A percentile compares a stretch with the other conserved stretches of the same genome.
phyloP scores from a whole-genome alignment of 1,284 basidiomycete genomes.

The Phlebopus sp. region DNA sequence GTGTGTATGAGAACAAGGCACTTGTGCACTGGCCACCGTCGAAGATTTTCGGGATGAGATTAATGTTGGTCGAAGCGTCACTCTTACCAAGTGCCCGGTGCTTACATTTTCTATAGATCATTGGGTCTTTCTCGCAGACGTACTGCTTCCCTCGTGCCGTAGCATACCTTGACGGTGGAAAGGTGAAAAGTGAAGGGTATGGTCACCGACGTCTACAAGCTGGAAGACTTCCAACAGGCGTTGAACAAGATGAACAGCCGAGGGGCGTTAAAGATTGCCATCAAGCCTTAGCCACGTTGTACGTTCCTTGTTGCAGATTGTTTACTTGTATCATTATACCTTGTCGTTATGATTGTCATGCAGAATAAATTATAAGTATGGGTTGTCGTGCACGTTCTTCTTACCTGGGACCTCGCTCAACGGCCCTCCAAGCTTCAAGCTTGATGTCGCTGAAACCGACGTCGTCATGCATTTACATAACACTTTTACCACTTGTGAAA shows the following conservation, averaged over 20 bases:
- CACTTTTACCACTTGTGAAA: too few relatives aligned
- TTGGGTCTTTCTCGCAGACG: constrained; percentile 83
- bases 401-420: too few relatives aligned
- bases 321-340: constrained; percentile 21
- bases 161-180: constrained; percentile 83
- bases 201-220: constrained; percentile 72
- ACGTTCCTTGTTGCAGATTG: not conserved
- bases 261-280: constrained; percentile 65
- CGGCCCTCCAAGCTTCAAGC: too few relatives aligned
- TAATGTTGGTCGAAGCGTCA: constrained; percentile 42
- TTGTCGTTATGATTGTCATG: constrained; percentile 4
- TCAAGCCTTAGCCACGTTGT: constrained; percentile 42
- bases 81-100: not conserved
- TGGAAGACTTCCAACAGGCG: constrained; percentile 78
- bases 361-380: not conserved
- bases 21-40: constrained; percentile 80
- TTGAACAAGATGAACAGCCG: constrained; percentile 82
- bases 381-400: too few relatives aligned
- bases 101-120: constrained; percentile 49
- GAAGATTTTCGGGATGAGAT: constrained; percentile 89
- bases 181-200: constrained; percentile 81
- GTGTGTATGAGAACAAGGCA: constrained; percentile 73
- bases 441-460: too few relatives aligned
- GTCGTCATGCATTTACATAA: too few relatives aligned
- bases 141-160: constrained; percentile 87